Conservation (phyloP, 164 flowering plant species). For the Chimonanthus salicifolius region DNA sequence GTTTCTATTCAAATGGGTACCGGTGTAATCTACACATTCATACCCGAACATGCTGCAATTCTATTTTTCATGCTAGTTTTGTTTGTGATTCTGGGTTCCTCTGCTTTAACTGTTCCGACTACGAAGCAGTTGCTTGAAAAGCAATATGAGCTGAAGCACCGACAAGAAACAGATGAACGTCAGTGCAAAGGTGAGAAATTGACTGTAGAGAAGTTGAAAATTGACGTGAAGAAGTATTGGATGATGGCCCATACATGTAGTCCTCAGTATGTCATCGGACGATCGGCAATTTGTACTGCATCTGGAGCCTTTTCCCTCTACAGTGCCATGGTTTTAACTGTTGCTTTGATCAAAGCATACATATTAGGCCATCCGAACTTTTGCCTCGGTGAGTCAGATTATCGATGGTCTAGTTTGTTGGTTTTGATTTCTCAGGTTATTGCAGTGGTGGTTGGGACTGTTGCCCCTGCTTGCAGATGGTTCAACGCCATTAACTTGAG, state of each 20-base stretch:
- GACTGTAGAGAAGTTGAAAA: conserved; percentile 16
- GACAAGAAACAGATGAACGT: background rate
- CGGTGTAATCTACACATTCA: conserved; percentile 39
- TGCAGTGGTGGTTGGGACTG: background rate
- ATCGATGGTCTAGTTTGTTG: conserved; percentile 36
- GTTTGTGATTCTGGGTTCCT: conserved; percentile 3
- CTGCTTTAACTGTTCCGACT: conserved; percentile 13
- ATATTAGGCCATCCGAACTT: conserved; percentile 24
- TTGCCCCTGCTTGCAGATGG: conserved; percentile 1
- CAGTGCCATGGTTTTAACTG: conserved; percentile 27
- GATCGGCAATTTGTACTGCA: conserved; percentile 45
- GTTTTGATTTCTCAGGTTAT: background rate
- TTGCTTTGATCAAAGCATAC: conserved; percentile 33
- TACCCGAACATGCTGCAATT: conserved; percentile 32
- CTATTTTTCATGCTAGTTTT: conserved; percentile 35
- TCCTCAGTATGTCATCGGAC: conserved; percentile 56
- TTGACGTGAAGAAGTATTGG: conserved; percentile 39
- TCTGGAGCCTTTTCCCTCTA: conserved; percentile 50
- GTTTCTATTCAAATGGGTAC: conserved; percentile 50
- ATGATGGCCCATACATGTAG: conserved; percentile 54
- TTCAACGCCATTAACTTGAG: background rate
- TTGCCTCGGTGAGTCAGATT: conserved; percentile 47
- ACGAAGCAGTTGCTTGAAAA: conserved; percentile 29
- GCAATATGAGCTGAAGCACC: conserved; percentile 17
- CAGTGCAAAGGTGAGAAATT: background rate